phyloP scores from a whole-genome alignment of 176 grass and related monocot species.

The Triticum aestivum region DNA sequence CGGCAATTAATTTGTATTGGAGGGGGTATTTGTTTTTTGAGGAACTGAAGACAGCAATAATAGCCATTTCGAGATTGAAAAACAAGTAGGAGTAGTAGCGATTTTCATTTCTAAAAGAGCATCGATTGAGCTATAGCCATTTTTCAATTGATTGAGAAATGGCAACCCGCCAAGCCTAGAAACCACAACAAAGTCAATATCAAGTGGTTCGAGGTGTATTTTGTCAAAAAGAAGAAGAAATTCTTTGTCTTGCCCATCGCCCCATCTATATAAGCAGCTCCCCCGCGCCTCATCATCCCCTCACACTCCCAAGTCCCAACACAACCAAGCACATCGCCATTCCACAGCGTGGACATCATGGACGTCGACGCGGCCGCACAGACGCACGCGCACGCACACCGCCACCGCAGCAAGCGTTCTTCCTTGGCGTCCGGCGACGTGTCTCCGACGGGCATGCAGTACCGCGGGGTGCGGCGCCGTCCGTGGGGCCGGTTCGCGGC shows the following conservation, averaged over 20 bases:
- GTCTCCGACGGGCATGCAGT: constrained; percentile 32
- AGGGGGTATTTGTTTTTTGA: too few relatives aligned
- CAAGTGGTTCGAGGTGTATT: too few relatives aligned
- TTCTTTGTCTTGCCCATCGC: background rate
- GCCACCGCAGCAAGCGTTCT: constrained; percentile 26
- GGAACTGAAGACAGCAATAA: too few relatives aligned
- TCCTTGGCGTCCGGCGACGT: background rate
- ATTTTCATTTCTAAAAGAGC: too few relatives aligned
- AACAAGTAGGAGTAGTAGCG: too few relatives aligned
- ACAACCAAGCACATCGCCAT: background rate
- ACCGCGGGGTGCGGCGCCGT: constrained; percentile 85
- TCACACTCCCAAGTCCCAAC: background rate
- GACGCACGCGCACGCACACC: background rate
- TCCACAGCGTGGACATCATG: constrained; percentile 20
- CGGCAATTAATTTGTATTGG: too few relatives aligned
- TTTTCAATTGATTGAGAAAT: too few relatives aligned
- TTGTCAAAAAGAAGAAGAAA: too few relatives aligned
- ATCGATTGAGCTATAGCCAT: too few relatives aligned
- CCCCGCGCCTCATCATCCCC: background rate
- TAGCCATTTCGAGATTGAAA: too few relatives aligned
- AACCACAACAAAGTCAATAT: too few relatives aligned
- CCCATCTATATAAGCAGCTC: constrained; percentile 32
- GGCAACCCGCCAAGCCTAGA: too few relatives aligned
- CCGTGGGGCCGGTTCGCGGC: constrained; percentile 97
- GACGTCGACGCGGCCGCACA: constrained; percentile 15